A percentile compares a stretch with the other conserved stretches of the same genome.
These are phyloP conservation scores for Acrocalymma vagum DNA, from an alignment of 2,329 filamentous ascomycete species.

Conservation along the genomic window DNA sequence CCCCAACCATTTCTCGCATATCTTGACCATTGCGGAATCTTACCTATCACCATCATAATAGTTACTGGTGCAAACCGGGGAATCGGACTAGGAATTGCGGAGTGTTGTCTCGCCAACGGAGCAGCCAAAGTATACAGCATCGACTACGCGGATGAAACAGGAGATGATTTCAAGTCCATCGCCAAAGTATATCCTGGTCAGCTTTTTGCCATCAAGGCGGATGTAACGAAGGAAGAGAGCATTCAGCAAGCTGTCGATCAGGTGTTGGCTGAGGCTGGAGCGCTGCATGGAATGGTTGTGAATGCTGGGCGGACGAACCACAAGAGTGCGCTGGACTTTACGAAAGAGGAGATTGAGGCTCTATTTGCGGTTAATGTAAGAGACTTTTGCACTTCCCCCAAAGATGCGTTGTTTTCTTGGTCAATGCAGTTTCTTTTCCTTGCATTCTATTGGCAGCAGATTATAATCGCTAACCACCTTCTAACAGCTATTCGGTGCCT, in stretches of 20 bases:
- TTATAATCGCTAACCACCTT: too few species aligned
- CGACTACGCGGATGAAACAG: constrained; percentile 54
- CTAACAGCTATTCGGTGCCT: constrained; percentile 51
- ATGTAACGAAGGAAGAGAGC: constrained; percentile 58
- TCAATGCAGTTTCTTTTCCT: background rate
- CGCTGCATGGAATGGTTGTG: constrained; percentile 59
- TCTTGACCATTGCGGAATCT: too few species aligned
- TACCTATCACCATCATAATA: too few species aligned
- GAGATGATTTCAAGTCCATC: constrained; percentile 52
- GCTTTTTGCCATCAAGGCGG: constrained; percentile 53
- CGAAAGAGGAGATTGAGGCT: constrained; percentile 55
- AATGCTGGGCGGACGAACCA: constrained; percentile 63
- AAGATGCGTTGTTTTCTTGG: too few species aligned
- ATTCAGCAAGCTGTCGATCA: constrained; percentile 55
- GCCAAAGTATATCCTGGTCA: constrained; percentile 50
- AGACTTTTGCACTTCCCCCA: too few species aligned
- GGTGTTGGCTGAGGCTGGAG: constrained; percentile 54
- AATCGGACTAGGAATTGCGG: constrained; percentile 57
- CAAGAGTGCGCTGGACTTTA: constrained; percentile 61
- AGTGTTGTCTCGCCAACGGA: constrained; percentile 57
- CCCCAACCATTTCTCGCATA: too few species aligned
- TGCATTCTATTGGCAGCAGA: background rate
- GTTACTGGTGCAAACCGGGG: constrained; percentile 44
- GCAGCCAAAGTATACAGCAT: constrained; percentile 57
- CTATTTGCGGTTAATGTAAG: constrained; percentile 53